Evolutionary conservation across 164 flowering plant genomes (phyloP), one percentile per base, ranked within the genome.

Genomic region (Akebia trifoliata): DNA sequence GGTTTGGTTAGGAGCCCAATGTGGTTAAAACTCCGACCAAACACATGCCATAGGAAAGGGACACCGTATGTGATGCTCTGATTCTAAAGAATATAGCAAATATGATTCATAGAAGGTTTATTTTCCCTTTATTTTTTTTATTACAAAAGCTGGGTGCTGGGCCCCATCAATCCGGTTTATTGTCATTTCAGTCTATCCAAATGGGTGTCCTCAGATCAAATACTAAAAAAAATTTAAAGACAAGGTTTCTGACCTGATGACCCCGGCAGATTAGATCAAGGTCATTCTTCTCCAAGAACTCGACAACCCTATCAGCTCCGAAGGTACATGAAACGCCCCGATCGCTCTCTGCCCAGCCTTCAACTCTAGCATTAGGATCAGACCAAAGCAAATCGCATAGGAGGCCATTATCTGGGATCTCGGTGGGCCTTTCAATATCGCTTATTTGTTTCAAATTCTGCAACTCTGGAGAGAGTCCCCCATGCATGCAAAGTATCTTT

Each of bases 231-330:
- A 42, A 20, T 9, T 22, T 36, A 12, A 36, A 18, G 6, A 34
- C 28, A 25, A n/a, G 52, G 53, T 50, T 3, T 37, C 11, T 38
- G 52, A 80, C 84, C 79, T 80, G 81, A 70, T 80, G 84, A 22
- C 81, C 84, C 54, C 84, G 65, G 70, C 84, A 80, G 54, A 80
- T 73, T 57, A 80, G 81, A 49, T 80, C 84, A 36, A 80, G 81
- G 9, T 77, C 74, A 51, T 80, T 80, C 70, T 75, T 77, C 9
- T 75, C 76, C 69, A 75, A 68, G 46, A 80, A 80, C 1, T 80
- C 81, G 18, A 55, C 66, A 50, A 77, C 78, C 24, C 4, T 37
- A 54, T 80, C 81, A 46, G 81, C 59, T 53, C 84, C 84, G 61
- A 80, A 80, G 11, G 78, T 77, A 61, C 67, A 75, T 0, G 84